Conservation (phyloP, 2,329 filamentous ascomycete genomes). For the Elsinoe perseae region DNA sequence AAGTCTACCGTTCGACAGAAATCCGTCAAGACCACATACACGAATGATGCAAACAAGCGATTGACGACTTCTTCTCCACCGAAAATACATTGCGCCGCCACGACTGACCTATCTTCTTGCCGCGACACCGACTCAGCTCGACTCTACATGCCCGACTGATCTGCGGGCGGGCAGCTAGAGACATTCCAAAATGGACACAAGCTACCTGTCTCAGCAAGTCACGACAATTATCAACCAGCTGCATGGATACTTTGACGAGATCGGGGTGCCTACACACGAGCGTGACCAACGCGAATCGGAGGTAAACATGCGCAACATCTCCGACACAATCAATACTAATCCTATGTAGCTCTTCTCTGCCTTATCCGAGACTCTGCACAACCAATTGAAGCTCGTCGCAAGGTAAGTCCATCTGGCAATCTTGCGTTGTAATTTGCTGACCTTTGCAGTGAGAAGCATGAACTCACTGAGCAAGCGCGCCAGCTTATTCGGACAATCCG, state of each 20-base stretch:
- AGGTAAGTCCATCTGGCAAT: conserved; percentile 38
- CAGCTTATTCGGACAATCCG: conserved; percentile 75
- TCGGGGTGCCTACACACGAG: conserved; percentile 89
- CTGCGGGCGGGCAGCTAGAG: conserved; percentile 25
- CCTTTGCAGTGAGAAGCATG: conserved; percentile 65
- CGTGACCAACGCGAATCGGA: conserved; percentile 83
- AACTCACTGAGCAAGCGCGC: conserved; percentile 82
- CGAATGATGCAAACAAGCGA: conserved; percentile 9
- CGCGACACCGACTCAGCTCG: conserved; percentile 1
- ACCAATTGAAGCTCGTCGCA: conserved; percentile 76
- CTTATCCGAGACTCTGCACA: conserved; percentile 83
- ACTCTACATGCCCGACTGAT: conserved; percentile 11
- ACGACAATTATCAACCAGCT: conserved; percentile 88
- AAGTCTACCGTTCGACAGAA: conserved; percentile 14
- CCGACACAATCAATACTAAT: conserved; percentile 12
- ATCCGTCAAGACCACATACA: conserved; percentile 2
- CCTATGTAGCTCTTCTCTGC: conserved; percentile 72
- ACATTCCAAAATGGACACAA: conserved; percentile 64
- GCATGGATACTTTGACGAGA: conserved; percentile 93
- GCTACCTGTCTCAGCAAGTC: conserved; percentile 90
- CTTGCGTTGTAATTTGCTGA: conserved; percentile 7
- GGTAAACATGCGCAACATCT: conserved; percentile 46
- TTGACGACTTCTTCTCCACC: not conserved
- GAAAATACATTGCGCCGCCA: not conserved
- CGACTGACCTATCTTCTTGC: not conserved